A percentile compares a stretch with the other conserved stretches of the same genome.
phyloP scores from a whole-genome alignment of 176 grass and related monocot genomes.

The Dendrocalamus sinicus region DNA sequence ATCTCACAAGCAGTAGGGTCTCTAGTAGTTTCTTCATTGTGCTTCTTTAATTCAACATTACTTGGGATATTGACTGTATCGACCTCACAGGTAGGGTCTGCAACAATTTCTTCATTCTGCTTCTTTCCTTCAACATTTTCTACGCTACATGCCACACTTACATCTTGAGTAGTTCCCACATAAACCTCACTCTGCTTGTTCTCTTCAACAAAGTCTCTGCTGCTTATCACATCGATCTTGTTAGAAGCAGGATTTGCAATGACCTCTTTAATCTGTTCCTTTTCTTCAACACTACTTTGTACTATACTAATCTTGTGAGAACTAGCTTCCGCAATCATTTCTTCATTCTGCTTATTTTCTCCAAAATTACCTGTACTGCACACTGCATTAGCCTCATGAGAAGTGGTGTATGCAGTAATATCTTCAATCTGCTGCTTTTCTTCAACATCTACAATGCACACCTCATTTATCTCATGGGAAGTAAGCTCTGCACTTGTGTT shows the following conservation, averaged over 20 bases:
- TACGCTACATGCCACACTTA: background rate
- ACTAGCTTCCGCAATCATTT: slow-evolving; percentile 8
- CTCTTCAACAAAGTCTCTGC: slow-evolving; percentile 25
- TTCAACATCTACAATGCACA: background rate
- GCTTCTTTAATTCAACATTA: background rate
- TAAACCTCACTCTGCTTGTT: slow-evolving; percentile 22
- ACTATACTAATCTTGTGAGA: slow-evolving; percentile 13
- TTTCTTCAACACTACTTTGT: slow-evolving; percentile 42
- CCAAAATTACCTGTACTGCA: background rate
- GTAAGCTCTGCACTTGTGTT: background rate
- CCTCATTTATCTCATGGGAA: background rate
- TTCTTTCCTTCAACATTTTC: slow-evolving; percentile 38
- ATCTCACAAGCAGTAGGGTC: slow-evolving; percentile 12
- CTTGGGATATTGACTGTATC: background rate
- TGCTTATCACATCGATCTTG: background rate
- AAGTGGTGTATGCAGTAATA: background rate
- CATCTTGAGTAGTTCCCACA: background rate
- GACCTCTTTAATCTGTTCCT: slow-evolving; percentile 42
- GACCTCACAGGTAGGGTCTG: slow-evolving; percentile 10
- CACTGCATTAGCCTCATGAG: slow-evolving; percentile 9
- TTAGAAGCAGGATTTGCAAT: background rate
- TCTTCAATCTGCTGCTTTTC: slow-evolving; percentile 37
- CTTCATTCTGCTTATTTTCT: slow-evolving; percentile 6
- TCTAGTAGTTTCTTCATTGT: slow-evolving; percentile 17
- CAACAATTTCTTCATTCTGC: slow-evolving; percentile 15